These are phyloP conservation scores for Salpingoeca rosetta DNA, from an alignment of 78 protist genomes.

Conservation along the genomic window DNA sequence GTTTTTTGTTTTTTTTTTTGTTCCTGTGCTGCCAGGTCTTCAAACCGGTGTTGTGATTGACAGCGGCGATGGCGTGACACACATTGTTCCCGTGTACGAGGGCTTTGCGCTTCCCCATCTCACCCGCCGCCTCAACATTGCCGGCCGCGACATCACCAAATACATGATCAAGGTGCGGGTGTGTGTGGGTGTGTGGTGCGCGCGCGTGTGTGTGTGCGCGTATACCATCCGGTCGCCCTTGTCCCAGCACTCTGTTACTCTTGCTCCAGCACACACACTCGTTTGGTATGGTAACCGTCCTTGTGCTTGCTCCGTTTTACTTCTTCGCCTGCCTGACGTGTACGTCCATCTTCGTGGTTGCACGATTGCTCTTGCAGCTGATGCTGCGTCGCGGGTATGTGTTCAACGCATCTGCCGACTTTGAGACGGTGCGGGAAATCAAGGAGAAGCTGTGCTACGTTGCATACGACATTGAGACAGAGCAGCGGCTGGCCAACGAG, in stretches of 20 bases:
- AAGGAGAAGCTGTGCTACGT: constrained; percentile 97
- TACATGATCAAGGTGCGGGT: constrained; percentile 78
- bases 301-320: no score
- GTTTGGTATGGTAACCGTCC: no score
- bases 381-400: constrained; percentile 85
- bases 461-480: constrained; percentile 81
- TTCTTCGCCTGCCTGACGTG: no score
- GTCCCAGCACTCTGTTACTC: no score
- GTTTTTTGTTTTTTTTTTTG: no score
- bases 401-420: constrained; percentile 96
- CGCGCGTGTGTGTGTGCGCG: no score
- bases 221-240: no score
- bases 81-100: constrained; percentile 97
- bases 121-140: constrained; percentile 88
- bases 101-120: constrained; percentile 82
- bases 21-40: constrained; percentile 31
- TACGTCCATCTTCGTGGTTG: no score
- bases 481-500: constrained; percentile 80
- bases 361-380: constrained; percentile 37
- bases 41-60: constrained; percentile 94
- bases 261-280: no score
- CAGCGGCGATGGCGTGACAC: constrained; percentile 99
- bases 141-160: constrained; percentile 92
- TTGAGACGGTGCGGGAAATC: constrained; percentile 93
- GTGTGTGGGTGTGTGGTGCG: no score